These are phyloP conservation scores for Dipteronia sinensis DNA, from an alignment of 345 rosid genomes.

Conservation along the genomic window DNA sequence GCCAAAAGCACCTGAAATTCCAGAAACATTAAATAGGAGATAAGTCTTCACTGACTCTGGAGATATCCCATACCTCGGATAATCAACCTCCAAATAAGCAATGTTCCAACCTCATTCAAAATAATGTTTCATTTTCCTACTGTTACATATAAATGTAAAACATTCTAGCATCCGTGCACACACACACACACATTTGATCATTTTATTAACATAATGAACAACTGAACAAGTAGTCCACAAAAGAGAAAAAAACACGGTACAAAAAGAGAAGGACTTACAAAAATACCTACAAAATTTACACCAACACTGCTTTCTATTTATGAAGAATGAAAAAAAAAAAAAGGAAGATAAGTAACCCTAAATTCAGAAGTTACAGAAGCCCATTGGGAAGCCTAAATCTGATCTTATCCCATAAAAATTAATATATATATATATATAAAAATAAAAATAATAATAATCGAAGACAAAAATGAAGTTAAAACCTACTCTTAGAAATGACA, in stretches of 20 bases:
- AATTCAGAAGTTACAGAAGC: no score
- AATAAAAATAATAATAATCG: background rate
- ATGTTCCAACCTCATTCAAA: background rate
- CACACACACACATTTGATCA: no score
- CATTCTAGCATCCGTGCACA: background rate
- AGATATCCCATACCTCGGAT: slow-evolving; percentile 3
- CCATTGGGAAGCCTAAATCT: no score
- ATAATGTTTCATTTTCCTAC: background rate
- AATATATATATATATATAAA: background rate
- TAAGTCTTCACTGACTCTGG: background rate
- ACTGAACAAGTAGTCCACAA: no score
- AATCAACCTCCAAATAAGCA: background rate
- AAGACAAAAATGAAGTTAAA: background rate
- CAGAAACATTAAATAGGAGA: slow-evolving; percentile 14
- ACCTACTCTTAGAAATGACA: background rate
- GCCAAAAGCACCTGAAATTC: slow-evolving; percentile 51
- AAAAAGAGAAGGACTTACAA: no score
- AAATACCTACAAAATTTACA: no score
- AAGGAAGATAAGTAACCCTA: no score
- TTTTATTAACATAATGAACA: no score
- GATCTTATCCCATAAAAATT: background rate
- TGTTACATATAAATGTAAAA: background rate
- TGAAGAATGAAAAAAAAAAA: no score
- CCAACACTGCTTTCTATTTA: no score
- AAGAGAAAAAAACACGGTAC: no score